phyloP scores from a whole-genome alignment of 1,284 basidiomycete genomes.

The Sporisorium reilianum region DNA sequence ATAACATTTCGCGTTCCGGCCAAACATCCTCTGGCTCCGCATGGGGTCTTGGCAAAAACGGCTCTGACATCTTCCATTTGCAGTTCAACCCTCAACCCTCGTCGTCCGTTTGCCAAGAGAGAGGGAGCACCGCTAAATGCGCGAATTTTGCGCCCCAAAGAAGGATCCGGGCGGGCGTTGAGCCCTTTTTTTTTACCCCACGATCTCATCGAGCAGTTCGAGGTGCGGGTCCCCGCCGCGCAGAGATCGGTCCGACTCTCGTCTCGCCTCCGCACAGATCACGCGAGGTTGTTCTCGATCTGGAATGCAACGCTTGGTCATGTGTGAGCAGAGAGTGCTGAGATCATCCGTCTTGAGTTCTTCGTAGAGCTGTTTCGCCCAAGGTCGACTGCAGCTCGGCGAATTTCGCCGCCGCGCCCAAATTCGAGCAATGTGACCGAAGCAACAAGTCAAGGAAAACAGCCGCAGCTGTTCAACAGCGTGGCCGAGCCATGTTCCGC shows the following conservation, averaged over 20 bases:
- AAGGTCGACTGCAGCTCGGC: constrained; percentile 3
- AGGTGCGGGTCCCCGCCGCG: background rate
- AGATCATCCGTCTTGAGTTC: too few species aligned
- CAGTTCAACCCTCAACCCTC: constrained; percentile 1
- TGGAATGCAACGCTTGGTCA: background rate
- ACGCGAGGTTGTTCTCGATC: background rate
- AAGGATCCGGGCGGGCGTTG: too few species aligned
- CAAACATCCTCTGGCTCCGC: background rate
- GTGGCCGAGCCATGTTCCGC: too few species aligned
- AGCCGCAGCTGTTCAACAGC: background rate
- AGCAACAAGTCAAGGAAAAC: constrained; percentile 2
- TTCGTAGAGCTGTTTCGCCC: background rate
- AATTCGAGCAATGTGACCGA: background rate
- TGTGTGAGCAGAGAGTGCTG: too few species aligned
- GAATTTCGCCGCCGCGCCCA: constrained; percentile 1
- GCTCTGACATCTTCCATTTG: too few species aligned
- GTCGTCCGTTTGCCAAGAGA: background rate
- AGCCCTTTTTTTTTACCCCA: background rate
- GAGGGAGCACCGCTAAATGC: background rate
- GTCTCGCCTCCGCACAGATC: background rate
- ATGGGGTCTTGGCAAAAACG: background rate
- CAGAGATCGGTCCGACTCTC: background rate
- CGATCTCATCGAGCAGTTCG: background rate
- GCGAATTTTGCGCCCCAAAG: background rate
- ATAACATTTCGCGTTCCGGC: background rate